These are phyloP conservation scores for Fusarium equiseti DNA, from an alignment of 2,329 filamentous ascomycete genomes.

Conservation along the genomic window DNA sequence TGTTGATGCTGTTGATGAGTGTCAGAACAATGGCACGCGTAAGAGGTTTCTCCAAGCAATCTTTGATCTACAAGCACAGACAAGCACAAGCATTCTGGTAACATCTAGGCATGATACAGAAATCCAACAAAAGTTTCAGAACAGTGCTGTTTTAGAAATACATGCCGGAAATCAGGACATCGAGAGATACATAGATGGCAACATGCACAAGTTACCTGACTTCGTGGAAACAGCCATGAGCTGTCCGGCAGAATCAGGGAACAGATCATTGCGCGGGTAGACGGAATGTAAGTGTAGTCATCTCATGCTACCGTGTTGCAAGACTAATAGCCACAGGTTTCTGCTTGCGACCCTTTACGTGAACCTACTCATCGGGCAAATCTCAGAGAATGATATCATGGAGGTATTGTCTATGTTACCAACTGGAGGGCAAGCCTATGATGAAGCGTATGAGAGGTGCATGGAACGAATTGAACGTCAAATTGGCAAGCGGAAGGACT, in stretches of 20 bases:
- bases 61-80: background rate
- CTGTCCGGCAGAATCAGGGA: too few species aligned
- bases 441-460: conserved; percentile 54
- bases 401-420: conserved; percentile 34
- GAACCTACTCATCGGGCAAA: background rate
- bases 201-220: background rate
- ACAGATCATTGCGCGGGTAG: background rate
- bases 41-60: conserved; percentile 2
- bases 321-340: background rate
- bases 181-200: background rate
- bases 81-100: conserved; percentile 23
- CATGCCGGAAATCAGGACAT: background rate
- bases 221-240: background rate
- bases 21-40: background rate
- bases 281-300: background rate
- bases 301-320: fast-evolving
- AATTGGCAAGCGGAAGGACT: conserved; percentile 46
- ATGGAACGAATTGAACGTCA: conserved; percentile 57
- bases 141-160: background rate
- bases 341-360: background rate
- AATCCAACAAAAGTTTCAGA: background rate
- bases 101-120: conserved; percentile 29
- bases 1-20: conserved; percentile 7
- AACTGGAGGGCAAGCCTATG: conserved; percentile 1
- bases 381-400: background rate